phyloP scores from a whole-genome alignment of 192 early-diverging fungal genomes.

The Umbelopsis sp. region DNA sequence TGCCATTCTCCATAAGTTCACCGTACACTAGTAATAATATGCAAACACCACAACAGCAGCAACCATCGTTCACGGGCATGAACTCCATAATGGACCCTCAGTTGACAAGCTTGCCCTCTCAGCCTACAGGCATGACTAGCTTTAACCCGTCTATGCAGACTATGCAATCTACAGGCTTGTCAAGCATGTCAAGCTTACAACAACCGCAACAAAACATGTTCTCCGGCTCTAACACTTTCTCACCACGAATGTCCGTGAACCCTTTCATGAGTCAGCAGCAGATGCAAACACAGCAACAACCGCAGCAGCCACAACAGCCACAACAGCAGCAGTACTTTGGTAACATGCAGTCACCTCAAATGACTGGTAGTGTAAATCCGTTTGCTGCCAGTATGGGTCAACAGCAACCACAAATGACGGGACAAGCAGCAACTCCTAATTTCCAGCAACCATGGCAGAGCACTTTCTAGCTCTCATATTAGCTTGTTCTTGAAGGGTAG shows the following conservation, averaged over 20 bases:
- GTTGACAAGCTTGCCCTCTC: neutral
- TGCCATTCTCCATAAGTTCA: slow-evolving; percentile 8
- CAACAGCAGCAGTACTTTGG: neutral
- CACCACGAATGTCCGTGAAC: slow-evolving; percentile 14
- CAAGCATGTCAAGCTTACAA: neutral
- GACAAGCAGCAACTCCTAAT: neutral
- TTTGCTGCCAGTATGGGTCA: slow-evolving; percentile 7
- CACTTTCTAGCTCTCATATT: neutral
- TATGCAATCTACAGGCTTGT: neutral
- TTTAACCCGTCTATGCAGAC: neutral
- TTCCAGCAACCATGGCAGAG: neutral
- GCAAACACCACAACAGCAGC: neutral
- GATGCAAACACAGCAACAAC: neutral
- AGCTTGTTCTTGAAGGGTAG: neutral
- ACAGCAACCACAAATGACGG: slow-evolving; percentile 10
- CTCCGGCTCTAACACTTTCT: neutral
- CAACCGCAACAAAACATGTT: neutral
- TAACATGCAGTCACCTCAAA: neutral
- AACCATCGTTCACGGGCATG: slow-evolving; percentile 3
- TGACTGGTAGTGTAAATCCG: neutral
- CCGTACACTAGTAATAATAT: slow-evolving; percentile 1
- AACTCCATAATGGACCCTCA: neutral
- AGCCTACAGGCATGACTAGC: neutral
- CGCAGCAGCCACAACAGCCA: neutral
- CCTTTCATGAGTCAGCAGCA: neutral